A percentile compares a stretch with the other conserved stretches of the same genome.
Evolutionary conservation across 164 flowering plant species (phyloP).

Genomic region (Piper longum): DNA sequence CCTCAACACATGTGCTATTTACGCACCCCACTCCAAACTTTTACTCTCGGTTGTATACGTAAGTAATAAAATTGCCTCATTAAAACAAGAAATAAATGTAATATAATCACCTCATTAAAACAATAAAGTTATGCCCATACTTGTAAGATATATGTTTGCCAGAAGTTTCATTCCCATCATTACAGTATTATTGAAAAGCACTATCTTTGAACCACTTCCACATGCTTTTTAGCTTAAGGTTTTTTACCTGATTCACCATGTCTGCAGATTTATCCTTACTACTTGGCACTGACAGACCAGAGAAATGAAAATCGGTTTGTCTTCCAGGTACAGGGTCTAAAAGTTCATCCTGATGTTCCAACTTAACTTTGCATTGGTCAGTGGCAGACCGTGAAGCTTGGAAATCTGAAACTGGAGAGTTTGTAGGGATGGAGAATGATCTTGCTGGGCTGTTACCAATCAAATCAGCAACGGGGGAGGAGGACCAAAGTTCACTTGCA

Average conservation of each 20-base stretch:
- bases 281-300: constrained; percentile 9
- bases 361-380: constrained; percentile 18
- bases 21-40: too few species aligned
- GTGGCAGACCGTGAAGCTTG: constrained; percentile 13
- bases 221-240: constrained; percentile 5
- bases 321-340: constrained; percentile 11
- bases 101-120: too few species aligned
- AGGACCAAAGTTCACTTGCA: constrained; percentile 46
- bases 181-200: too few species aligned
- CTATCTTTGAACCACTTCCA: not conserved
- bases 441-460: constrained; percentile 34
- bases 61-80: too few species aligned
- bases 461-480: constrained; percentile 22
- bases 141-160: too few species aligned
- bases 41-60: too few species aligned
- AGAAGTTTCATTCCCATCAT: too few species aligned
- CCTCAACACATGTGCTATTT: too few species aligned
- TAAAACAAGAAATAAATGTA: too few species aligned
- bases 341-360: constrained; percentile 14
- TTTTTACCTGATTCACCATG: constrained; percentile 11
- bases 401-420: constrained; percentile 27
- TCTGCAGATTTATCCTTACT: constrained; percentile 10
- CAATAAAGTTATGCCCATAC: too few species aligned
- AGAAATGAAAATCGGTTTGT: constrained; percentile 8
- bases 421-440: constrained; percentile 19